Evolutionary conservation across 805 yeast species (phyloP).

Genomic region (Cyberlindnera veronae): DNA sequence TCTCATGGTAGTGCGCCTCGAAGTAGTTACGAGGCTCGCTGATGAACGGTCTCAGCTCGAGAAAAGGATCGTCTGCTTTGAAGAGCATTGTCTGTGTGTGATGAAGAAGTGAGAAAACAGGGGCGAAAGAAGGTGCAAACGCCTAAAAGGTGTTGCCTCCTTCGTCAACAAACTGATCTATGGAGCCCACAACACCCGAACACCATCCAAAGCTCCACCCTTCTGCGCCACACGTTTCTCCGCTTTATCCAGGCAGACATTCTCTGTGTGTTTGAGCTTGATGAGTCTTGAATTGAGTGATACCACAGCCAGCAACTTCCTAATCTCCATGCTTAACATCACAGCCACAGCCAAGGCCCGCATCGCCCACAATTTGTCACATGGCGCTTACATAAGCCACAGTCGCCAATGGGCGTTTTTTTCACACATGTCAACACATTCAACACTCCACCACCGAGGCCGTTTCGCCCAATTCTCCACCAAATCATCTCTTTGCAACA

Average conservation of each 20-base stretch:
- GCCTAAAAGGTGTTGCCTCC: too few species aligned
- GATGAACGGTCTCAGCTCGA: conserved; percentile 30
- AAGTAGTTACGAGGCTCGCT: conserved; percentile 39
- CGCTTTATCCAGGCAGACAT: too few species aligned
- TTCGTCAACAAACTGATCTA: too few species aligned
- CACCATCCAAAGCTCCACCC: not conserved
- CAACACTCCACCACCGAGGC: not conserved
- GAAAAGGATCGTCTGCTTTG: conserved; percentile 16
- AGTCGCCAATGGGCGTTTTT: conserved; percentile 1
- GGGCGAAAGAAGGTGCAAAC: too few species aligned
- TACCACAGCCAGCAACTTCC: too few species aligned
- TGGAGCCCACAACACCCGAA: too few species aligned
- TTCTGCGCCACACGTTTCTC: not conserved
- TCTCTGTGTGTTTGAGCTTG: too few species aligned
- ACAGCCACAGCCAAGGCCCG: too few species aligned
- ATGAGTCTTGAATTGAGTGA: too few species aligned
- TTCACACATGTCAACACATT: conserved; percentile 3
- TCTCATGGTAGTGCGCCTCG: conserved; percentile 72
- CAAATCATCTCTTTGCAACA: conserved; percentile 18
- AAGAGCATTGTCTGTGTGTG: conserved; percentile 15
- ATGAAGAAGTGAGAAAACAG: not conserved
- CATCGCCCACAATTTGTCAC: too few species aligned
- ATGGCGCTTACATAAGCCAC: conserved; percentile 8
- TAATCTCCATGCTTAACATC: too few species aligned
- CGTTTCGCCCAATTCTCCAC: not conserved